A percentile compares a stretch with the other conserved stretches of the same genome.
phyloP scores from a whole-genome alignment of 2,329 filamentous ascomycete genomes.

The Cladophialophora immunda region DNA sequence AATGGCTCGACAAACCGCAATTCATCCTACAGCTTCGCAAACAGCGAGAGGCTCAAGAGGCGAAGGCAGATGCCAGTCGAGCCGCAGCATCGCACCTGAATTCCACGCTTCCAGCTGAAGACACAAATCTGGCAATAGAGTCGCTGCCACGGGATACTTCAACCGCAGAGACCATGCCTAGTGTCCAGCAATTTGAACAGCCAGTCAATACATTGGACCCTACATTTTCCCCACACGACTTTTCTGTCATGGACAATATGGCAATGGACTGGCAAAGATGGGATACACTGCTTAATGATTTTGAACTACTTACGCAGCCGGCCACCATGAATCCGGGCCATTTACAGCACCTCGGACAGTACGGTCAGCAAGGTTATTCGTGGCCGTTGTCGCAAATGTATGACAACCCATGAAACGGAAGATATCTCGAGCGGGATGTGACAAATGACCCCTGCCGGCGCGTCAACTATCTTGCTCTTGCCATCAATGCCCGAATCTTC shows the following conservation, averaged over 20 bases:
- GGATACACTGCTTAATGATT: constrained; percentile 33
- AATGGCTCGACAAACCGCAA: constrained; percentile 35
- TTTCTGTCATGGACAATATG: constrained; percentile 18
- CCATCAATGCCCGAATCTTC: not conserved
- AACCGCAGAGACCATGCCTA: constrained; percentile 1
- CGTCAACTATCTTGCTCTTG: not conserved
- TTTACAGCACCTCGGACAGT: constrained; percentile 12
- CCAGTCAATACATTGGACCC: not conserved
- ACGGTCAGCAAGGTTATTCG: constrained; percentile 18
- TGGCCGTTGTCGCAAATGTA: constrained; percentile 13
- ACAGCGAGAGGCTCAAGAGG: constrained; percentile 22
- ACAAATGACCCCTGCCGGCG: not conserved
- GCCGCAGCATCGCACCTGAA: not conserved
- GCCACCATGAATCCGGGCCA: constrained; percentile 8
- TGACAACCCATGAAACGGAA: not conserved
- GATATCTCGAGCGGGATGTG: not conserved
- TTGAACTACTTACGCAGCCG: constrained; percentile 16
- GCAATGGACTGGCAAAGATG: constrained; percentile 38
- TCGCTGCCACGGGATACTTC: not conserved
- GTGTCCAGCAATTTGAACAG: constrained; percentile 7
- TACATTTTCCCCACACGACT: constrained; percentile 18
- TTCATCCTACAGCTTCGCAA: constrained; percentile 31
- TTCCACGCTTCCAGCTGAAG: not conserved
- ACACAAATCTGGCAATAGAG: constrained; percentile 4
- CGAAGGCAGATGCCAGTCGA: not conserved